phyloP scores from a whole-genome alignment of 345 rosid genomes.

The Arabis hirsuta region DNA sequence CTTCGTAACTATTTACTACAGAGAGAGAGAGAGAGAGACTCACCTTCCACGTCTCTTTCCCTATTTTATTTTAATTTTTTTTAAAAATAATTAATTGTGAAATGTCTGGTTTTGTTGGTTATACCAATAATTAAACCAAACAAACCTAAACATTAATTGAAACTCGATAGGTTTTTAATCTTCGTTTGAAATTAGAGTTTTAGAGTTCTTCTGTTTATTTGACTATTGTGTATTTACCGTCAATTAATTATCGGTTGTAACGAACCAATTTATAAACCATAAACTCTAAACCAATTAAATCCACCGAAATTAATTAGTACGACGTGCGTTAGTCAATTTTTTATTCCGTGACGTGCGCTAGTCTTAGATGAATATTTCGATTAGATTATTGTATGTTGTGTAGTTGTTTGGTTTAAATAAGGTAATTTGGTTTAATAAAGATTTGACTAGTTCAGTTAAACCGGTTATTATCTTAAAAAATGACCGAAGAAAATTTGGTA shows the following conservation, averaged over 20 bases:
- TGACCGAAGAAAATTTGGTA: neutral
- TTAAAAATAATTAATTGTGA: neutral
- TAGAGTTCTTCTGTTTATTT: too few relatives aligned
- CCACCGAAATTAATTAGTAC: conserved; percentile 11
- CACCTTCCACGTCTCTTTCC: conserved; percentile 46
- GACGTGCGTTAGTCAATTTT: conserved; percentile 23
- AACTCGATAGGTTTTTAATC: neutral
- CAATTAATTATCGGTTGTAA: neutral
- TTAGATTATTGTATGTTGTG: neutral
- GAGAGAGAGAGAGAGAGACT: conserved; percentile 17
- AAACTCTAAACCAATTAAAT: conserved; percentile 1
- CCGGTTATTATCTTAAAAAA: neutral
- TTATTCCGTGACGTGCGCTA: conserved; percentile 34
- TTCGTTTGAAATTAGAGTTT: too few relatives aligned
- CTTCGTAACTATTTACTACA: conserved; percentile 34
- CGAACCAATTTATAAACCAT: neutral
- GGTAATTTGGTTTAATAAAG: neutral
- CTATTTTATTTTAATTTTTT: neutral
- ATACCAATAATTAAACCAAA: conserved; percentile 25
- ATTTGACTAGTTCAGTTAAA: conserved; percentile 17
- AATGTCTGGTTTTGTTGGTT: conserved; percentile 26
- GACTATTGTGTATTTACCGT: too few relatives aligned
- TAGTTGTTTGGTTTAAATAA: neutral
- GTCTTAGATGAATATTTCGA: neutral
- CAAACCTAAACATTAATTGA: conserved; percentile 27